Base-by-base conservation (phyloP, 75 land plant species). In the Selaginella tamariscina region DNA sequence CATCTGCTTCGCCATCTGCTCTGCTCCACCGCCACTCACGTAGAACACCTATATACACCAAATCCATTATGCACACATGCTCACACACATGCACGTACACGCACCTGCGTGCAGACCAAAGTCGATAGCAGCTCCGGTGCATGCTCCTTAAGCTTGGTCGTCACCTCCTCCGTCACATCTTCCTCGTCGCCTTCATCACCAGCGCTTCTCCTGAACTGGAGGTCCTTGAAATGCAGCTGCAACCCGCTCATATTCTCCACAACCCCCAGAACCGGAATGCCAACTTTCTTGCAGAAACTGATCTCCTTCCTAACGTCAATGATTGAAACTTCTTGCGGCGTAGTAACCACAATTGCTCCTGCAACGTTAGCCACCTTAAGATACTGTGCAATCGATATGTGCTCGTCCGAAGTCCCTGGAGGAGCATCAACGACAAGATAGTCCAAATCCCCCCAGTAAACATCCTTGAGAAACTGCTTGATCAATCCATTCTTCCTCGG, bases 231-330 rank as follows among this genome's bases (percentile, higher is more conserved):
- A 5, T 2, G 27, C 9, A 23, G 21, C 62, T 59, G 62, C 24
- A 59, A 27, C 9, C 62, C 62, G 26, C 26, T 59, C 62, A 59
- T 26, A 23, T 59, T 59, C 24, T 59, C 62, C 26, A 59, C 62
- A n/a, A 59, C 49, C 49, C 49, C 49, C 11, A 39, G 49, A 5
- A 59, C 62, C 23, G 62, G 62, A n/a, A 59, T 59, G 27, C 62
- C 62, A 23, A 59, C 62, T n/a, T 21, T 59, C n/a, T 59, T 59
- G 26, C 62, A 59, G 21, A 59, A 59, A n/a, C 26, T 59, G 2
- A 59, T 59, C 62, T 59, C 62, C 62, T 59, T 59, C 62, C 62
- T 59, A 5, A 59, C 62, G 26, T 59, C 62, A n/a, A 59, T 59
- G 2, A 59, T 21, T 8, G 62, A 59, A 8, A 59, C 62, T n/a